Conservation (phyloP, 495 filamentous ascomycete species). For the Copromyces sp. region DNA sequence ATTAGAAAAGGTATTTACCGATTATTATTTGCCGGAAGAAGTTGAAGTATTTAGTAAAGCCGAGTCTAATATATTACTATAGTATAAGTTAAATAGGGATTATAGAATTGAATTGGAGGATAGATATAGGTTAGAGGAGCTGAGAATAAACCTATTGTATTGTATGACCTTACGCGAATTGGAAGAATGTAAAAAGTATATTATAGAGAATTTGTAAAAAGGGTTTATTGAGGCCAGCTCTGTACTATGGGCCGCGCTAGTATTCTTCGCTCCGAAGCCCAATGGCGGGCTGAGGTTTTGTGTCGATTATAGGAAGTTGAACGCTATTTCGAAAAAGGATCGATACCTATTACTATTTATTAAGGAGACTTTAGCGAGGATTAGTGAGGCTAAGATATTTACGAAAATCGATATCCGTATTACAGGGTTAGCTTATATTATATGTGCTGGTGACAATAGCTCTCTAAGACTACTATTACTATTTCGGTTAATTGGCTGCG, state of each 20-base stretch:
- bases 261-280: slow-evolving; percentile 29
- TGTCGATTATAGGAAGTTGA: slow-evolving; percentile 36
- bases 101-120: too few relatives aligned
- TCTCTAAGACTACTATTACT: too few relatives aligned
- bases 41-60: too few relatives aligned
- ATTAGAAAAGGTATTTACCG: too few relatives aligned
- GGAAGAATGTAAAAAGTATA: slow-evolving; percentile 5
- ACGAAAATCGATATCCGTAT: slow-evolving; percentile 36
- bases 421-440: too few relatives aligned
- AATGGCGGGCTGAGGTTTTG: slow-evolving; percentile 29
- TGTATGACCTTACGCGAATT: slow-evolving; percentile 17
- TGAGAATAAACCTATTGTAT: slow-evolving; percentile 12
- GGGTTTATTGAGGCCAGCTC: neutral
- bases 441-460: too few relatives aligned
- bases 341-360: slow-evolving; percentile 36
- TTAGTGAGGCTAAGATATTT: slow-evolving; percentile 25
- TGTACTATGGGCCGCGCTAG: slow-evolving; percentile 10
- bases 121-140: neutral
- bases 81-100: too few relatives aligned
- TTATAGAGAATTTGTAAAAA: slow-evolving; percentile 1
- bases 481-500: too few relatives aligned
- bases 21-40: too few relatives aligned
- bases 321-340: slow-evolving; percentile 33
- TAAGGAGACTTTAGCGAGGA: slow-evolving; percentile 24
- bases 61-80: too few relatives aligned